These are phyloP conservation scores for Kazachstania kunashirensis DNA, from an alignment of 805 yeast genomes.

Conservation along the genomic window DNA sequence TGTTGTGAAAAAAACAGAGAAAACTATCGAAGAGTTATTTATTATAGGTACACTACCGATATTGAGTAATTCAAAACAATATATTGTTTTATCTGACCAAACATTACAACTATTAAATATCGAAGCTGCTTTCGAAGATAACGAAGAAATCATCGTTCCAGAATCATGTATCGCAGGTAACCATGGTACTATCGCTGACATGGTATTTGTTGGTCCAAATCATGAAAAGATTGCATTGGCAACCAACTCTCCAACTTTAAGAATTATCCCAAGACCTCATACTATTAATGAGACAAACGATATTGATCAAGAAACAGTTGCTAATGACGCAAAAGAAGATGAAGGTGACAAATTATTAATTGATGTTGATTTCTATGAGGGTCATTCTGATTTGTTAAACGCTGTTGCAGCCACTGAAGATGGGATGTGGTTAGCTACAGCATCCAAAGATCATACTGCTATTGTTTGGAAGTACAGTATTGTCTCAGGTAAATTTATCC, in stretches of 20 bases:
- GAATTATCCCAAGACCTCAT: constrained; percentile 46
- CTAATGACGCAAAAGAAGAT: background rate
- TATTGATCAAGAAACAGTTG: background rate
- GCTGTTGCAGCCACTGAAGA: constrained; percentile 67
- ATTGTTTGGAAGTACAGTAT: constrained; percentile 68
- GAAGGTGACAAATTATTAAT: constrained; percentile 28
- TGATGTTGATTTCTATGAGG: constrained; percentile 60
- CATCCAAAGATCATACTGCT: constrained; percentile 80
- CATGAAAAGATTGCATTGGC: constrained; percentile 64
- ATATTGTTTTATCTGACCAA: constrained; percentile 73
- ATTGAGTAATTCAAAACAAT: constrained; percentile 29
- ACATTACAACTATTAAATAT: constrained; percentile 49
- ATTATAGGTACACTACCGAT: constrained; percentile 49
- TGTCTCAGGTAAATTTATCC: constrained; percentile 31
- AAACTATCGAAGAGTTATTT: constrained; percentile 65
- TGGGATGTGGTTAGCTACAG: constrained; percentile 87
- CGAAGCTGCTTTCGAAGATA: constrained; percentile 21
- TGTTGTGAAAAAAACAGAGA: constrained; percentile 32
- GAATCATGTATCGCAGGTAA: constrained; percentile 70
- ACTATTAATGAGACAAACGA: background rate
- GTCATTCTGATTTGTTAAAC: constrained; percentile 80
- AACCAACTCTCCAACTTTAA: constrained; percentile 82
- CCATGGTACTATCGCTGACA: constrained; percentile 91
- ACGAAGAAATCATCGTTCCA: constrained; percentile 33
- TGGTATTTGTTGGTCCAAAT: constrained; percentile 62